phyloP scores from a whole-genome alignment of 495 filamentous ascomycete genomes.

The Penicillium malachiteum region DNA sequence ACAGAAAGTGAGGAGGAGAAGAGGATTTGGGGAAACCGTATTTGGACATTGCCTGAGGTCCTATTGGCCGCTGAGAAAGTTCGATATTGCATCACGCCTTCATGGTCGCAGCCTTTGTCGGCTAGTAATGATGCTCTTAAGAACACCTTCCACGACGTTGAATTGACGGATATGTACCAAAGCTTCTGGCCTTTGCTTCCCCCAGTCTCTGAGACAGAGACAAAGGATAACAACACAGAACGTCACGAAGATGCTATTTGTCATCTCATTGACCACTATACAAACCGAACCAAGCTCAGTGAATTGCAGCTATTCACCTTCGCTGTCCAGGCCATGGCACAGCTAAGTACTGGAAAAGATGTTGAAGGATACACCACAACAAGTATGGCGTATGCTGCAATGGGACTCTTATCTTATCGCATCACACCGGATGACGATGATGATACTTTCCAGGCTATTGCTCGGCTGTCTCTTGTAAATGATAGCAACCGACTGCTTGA shows the following conservation, averaged over 20 bases:
- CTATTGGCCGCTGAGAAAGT: conserved; percentile 12
- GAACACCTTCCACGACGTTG: neutral
- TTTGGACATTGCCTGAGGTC: conserved; percentile 17
- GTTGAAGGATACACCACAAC: conserved; percentile 5
- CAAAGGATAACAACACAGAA: neutral
- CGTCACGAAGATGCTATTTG: conserved; percentile 9
- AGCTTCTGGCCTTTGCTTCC: conserved; percentile 10
- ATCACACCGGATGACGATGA: conserved; percentile 8
- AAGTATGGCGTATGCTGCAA: conserved; percentile 10
- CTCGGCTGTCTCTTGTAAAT: conserved; percentile 10
- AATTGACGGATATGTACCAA: conserved; percentile 14
- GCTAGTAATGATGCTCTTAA: neutral
- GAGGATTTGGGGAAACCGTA: conserved; percentile 7
- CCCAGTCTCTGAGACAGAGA: neutral
- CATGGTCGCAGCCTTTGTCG: neutral
- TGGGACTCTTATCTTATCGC: conserved; percentile 10
- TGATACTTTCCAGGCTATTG: conserved; percentile 8
- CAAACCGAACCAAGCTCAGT: conserved; percentile 10
- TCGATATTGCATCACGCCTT: conserved; percentile 10
- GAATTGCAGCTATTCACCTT: conserved; percentile 17
- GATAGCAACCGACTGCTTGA: conserved; percentile 11
- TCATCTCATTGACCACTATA: conserved; percentile 16
- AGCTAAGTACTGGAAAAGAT: conserved; percentile 1
- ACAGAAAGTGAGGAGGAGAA: neutral
- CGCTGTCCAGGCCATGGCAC: conserved; percentile 14